A percentile compares a stretch with the other conserved stretches of the same genome.
These are phyloP conservation scores for Gleditsia sinensis DNA, from an alignment of 306 rosid species.

Conservation along the genomic window DNA sequence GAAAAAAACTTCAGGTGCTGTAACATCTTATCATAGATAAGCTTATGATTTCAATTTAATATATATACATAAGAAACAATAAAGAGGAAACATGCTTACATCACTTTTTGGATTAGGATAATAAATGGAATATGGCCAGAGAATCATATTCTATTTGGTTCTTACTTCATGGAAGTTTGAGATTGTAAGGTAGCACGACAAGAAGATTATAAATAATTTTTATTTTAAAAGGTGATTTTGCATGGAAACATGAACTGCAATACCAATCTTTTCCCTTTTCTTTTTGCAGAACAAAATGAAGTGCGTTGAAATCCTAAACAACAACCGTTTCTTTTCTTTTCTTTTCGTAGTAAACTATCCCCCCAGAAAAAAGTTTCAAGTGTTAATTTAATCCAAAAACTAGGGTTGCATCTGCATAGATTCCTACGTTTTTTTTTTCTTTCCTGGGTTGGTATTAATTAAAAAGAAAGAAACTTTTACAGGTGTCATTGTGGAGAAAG, in stretches of 20 bases:
- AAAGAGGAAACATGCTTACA: constrained; percentile 11
- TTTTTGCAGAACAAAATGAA: background rate
- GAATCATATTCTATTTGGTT: constrained; percentile 46
- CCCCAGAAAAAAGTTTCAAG: constrained; percentile 16
- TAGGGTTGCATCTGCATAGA: no score
- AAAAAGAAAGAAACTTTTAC: background rate
- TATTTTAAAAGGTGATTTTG: constrained; percentile 36
- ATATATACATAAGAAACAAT: no score
- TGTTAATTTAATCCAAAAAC: constrained; percentile 19
- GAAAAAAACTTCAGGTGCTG: no score
- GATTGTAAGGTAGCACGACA: constrained; percentile 41
- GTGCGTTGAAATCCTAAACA: constrained; percentile 17
- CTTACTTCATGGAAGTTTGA: constrained; percentile 52
- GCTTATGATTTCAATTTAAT: no score
- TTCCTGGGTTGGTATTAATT: background rate
- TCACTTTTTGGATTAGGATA: constrained; percentile 33
- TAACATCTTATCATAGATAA: no score
- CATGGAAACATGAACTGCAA: constrained; percentile 41
- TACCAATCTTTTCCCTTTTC: constrained; percentile 10
- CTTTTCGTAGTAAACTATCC: no score
- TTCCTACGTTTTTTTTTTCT: background rate
- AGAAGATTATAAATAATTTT: background rate
- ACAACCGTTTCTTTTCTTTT: background rate
- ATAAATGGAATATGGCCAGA: constrained; percentile 27
- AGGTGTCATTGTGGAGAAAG: background rate